A percentile compares a stretch with the other conserved stretches of the same genome.
These are phyloP conservation scores for Acanthamoeba lugdunensis DNA, from an alignment of 208 protist genomes.

Conservation along the genomic window DNA sequence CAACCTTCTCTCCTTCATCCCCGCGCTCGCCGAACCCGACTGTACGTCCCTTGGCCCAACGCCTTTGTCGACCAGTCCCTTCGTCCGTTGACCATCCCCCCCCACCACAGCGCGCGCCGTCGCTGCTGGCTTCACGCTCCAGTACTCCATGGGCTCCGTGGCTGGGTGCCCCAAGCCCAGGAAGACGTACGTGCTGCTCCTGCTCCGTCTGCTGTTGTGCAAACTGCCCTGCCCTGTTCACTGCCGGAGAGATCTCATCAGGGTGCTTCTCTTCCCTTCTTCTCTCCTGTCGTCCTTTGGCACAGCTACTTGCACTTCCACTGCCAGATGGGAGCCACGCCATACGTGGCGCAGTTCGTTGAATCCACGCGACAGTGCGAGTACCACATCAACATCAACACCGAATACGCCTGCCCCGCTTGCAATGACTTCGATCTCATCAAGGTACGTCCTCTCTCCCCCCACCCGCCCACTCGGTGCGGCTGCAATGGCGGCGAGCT, in stretches of 20 bases:
- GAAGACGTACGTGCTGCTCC: constrained; percentile 38
- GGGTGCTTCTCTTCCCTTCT: neutral
- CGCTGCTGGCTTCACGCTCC: constrained; percentile 1
- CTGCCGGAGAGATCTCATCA: neutral
- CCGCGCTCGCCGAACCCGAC: neutral
- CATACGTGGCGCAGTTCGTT: neutral
- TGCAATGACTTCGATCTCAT: constrained; percentile 67
- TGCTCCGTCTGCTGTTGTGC: no score
- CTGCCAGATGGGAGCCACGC: constrained; percentile 54
- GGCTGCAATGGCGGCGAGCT: neutral
- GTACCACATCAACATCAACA: constrained; percentile 66
- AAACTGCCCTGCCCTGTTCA: no score
- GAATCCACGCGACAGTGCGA: neutral
- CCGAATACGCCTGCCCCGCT: constrained; percentile 6
- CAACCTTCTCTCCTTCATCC: constrained; percentile 31
- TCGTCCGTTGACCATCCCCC: no score
- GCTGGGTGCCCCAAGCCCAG: neutral
- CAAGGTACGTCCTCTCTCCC: neutral
- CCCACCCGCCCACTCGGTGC: neutral
- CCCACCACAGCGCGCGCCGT: neutral
- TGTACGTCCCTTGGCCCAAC: neutral
- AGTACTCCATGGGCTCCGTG: constrained; percentile 1
- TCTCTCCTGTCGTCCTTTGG: neutral
- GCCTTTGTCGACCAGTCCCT: neutral
- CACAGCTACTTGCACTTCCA: constrained; percentile 1